Base-by-base conservation (phyloP, 139 green algal species). In the Chlamydomonas urium region DNA sequence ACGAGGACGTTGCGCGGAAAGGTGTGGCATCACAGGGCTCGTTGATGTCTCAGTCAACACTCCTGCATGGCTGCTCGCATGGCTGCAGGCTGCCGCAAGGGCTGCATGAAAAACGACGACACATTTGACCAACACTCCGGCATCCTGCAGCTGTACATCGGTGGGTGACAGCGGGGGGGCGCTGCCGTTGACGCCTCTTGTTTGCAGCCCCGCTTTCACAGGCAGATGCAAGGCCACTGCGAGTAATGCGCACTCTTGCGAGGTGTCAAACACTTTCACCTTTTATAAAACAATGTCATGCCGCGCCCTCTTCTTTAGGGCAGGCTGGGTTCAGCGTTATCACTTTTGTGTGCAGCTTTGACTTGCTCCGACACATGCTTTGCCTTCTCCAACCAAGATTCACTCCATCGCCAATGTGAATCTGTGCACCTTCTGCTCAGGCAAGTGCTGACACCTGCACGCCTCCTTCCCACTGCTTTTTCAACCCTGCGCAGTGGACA, bases 81-180 rank as follows among this genome's bases (percentile, higher is more conserved):
- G n/a, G n/a, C n/a, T n/a, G 21, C 53, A 63, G 53, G 53, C 19
- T 32, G 24, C 8, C 1, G 26, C 17, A 59, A 72, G 47, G 24
- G 42, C 47, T 60, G n/a, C 6, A 32, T 32, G 42, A 32, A 33
- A 31, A 42, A 69, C 33, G 5, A 38, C 21, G 36, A 60, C 53
- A 63, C 34, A 10, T 66, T 0, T 32, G 74, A 80, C 10, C 28
- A 42, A 28, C 45, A 80, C 66, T 72, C 58, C 50, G 24, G 57
- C 38, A 29, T 75, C 4, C 50, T 80, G 47, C 74, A 80, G 59
- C 68, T 80, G 47, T 80, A 75, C 28, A 66, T 70, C 21, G 74
- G 74, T 79, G 42, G 17, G 74, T 5, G 17, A 17, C 6, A 38
- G 60, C 47, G 2, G 19, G 8, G 32, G 60, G 32, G 14, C 21